Conservation (phyloP, 1,284 basidiomycete genomes). For the Ustilago crameri region DNA sequence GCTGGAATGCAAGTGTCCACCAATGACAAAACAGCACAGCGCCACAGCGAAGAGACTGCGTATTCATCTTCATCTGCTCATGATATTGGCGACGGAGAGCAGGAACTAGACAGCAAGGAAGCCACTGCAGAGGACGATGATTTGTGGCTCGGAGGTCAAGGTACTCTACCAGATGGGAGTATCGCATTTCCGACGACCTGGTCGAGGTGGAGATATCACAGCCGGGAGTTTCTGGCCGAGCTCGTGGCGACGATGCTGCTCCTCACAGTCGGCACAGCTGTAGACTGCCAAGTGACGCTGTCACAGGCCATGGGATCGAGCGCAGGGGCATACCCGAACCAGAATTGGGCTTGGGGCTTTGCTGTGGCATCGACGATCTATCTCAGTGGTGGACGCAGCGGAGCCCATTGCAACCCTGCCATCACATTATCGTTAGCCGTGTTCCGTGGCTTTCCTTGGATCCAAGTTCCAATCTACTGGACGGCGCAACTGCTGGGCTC, state of each 20-base stretch:
- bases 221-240: conserved; percentile 34
- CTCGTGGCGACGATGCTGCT: conserved; percentile 40
- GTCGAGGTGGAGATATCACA: conserved; percentile 27
- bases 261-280: conserved; percentile 56
- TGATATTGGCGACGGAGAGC: not conserved
- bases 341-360: conserved; percentile 57
- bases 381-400: conserved; percentile 54
- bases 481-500: conserved; percentile 79
- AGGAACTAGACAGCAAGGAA: not conserved
- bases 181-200: conserved; percentile 27
- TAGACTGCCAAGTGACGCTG: conserved; percentile 58
- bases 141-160: conserved; percentile 28
- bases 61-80: not conserved
- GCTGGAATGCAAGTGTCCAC: not conserved
- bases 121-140: conserved; percentile 6
- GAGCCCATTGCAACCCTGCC: conserved; percentile 52
- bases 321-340: conserved; percentile 38
- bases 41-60: conserved; percentile 21
- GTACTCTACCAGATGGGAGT: conserved; percentile 13
- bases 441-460: conserved; percentile 80
- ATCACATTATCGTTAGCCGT: conserved; percentile 76
- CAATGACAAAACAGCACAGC: not conserved
- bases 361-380: conserved; percentile 58
- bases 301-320: conserved; percentile 32
- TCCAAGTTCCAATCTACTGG: conserved; percentile 80